Base-by-base conservation (phyloP, 768 basidiomycete genomes). In the Boletellus sp. region DNA sequence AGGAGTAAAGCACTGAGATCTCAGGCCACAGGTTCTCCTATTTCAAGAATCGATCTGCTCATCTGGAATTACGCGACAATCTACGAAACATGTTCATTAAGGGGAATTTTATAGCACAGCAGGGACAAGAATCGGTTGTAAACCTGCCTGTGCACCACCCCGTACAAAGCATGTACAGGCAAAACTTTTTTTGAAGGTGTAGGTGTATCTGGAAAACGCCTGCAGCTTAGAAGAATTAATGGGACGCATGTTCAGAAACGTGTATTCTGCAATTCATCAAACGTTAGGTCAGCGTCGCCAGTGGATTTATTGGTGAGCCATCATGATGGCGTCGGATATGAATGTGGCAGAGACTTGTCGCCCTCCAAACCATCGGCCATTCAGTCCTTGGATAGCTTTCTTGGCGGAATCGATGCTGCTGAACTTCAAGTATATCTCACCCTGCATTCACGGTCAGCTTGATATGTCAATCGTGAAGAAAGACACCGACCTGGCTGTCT, bases 381-480 rank as follows among this genome's bases (percentile, higher is more conserved):
- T 94, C 47, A 99, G 80, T 60, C 92, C 90, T 68, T 90, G 83
- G 40, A 96, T 73, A 34, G 94, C 90, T 51, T 84, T 80, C 65
- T 85, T 86, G 28, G 96, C 91, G 11, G 81, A 74, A 2, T 91
- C 90, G 51, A 93, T 72, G 22, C 77, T 68, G 51, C 81, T 80
- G 62, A 98, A 97, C 71, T 95, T 92, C 67, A 98, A 78, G 69
- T 96, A 98, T 42, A 99, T 96, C 71, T 99, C 94, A 62, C 96
- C 95, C 92, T 97, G 61, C 20, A 20, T 45, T 24, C 56, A 38
- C 40, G 48, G 47, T 60, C 52, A 58, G 42, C 15, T 43, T 31
- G 24, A 53, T 31, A 55, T 37, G 6, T 31, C 38, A 19, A 17
- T n/a, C 41, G 6, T 12, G 2, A 38, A 17, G 47, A n/a, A 47